Percentiles rank a stretch among this genome's conserved stretches.
phyloP scores from a whole-genome alignment of 1,284 basidiomycete genomes.

The Abortiporus biennis region DNA sequence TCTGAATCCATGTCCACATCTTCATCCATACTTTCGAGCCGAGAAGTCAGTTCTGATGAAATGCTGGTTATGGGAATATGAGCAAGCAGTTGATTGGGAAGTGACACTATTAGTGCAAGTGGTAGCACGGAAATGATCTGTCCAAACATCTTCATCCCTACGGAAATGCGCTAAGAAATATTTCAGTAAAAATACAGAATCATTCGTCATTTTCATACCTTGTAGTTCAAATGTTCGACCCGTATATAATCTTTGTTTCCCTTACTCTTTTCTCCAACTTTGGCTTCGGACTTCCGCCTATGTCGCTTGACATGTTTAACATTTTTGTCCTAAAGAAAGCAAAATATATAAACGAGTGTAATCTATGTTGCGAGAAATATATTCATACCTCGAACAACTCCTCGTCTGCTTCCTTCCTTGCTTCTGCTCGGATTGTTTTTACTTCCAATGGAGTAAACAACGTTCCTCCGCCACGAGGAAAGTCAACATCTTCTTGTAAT shows the following conservation, averaged over 20 bases:
- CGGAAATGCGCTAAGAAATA: conserved; percentile 59
- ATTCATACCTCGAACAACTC: conserved; percentile 62
- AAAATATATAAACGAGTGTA: conserved; percentile 1
- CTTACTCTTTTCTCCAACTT: conserved; percentile 28
- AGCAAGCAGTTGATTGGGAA: conserved; percentile 92
- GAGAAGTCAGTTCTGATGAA: conserved; percentile 75
- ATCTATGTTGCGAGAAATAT: conserved; percentile 4
- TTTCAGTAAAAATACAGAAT: background rate
- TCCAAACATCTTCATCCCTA: conserved; percentile 85
- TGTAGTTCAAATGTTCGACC: conserved; percentile 93
- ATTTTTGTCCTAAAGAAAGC: conserved; percentile 29
- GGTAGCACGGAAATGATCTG: conserved; percentile 87
- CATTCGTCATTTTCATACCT: conserved; percentile 42
- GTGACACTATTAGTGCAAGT: conserved; percentile 85
- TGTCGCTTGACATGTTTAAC: conserved; percentile 36
- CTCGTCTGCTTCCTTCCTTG: conserved; percentile 75
- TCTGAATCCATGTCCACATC: conserved; percentile 40
- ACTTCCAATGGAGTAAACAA: conserved; percentile 88
- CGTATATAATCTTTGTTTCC: conserved; percentile 48
- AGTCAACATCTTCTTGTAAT: conserved; percentile 79
- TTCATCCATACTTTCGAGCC: conserved; percentile 58
- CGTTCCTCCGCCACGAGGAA: conserved; percentile 87
- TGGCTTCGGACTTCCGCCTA: conserved; percentile 46
- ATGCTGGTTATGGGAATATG: conserved; percentile 96
- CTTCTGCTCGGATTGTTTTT: conserved; percentile 82